A percentile compares a stretch with the other conserved stretches of the same genome.
phyloP scores from a whole-genome alignment of 2,329 filamentous ascomycete species.

The Fusarium mexicanum region DNA sequence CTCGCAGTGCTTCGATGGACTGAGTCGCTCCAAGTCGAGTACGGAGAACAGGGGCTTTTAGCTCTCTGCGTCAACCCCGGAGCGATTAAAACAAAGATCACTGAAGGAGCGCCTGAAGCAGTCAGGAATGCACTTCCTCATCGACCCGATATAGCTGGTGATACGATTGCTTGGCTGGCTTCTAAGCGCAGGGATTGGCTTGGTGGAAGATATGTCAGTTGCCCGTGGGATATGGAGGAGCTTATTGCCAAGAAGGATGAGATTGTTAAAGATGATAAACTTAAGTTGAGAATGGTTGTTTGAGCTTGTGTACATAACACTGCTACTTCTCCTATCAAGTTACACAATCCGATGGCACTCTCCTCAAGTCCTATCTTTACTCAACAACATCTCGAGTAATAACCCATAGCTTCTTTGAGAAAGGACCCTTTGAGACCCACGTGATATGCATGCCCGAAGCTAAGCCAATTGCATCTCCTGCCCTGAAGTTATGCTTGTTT shows the following conservation, averaged over 20 bases:
- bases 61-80: accelerated
- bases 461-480: conserved; percentile 3
- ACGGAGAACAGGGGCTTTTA: not conserved
- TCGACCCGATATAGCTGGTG: not conserved
- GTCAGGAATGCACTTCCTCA: not conserved
- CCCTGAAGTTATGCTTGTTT: conserved; percentile 3
- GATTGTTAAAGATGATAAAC: not conserved
- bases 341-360: no score
- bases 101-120: not conserved
- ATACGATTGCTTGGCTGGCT: not conserved
- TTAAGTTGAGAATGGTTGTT: not conserved
- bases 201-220: not conserved
- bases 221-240: not conserved
- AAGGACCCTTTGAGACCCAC: conserved; percentile 1
- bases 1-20: not conserved
- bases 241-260: not conserved
- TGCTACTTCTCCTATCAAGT: not conserved
- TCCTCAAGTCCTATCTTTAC: not conserved
- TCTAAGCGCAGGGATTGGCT: not conserved
- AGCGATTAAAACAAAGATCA: not conserved
- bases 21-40: not conserved
- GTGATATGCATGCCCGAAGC: conserved; percentile 8
- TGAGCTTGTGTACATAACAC: not conserved
- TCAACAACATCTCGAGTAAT: not conserved
- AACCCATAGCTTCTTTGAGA: conserved; percentile 10